Conservation (phyloP, 2,329 filamentous ascomycete species). For the Sporothrix euskadiensis region DNA sequence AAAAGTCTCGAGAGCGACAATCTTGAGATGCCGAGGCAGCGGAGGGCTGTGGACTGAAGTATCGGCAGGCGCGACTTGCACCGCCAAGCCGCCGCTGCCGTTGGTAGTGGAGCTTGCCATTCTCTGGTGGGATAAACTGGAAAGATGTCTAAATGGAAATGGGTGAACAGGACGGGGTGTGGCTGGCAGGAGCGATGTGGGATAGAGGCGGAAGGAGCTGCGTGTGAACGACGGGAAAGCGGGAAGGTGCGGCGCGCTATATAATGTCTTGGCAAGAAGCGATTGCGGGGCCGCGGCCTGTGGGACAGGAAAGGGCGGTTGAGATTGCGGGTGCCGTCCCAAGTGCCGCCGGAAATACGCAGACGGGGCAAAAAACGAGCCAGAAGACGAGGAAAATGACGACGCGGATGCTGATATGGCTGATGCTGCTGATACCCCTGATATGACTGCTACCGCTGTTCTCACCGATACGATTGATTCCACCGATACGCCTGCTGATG, state of each 20-base stretch:
- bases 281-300: not conserved
- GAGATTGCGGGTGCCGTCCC: not conserved
- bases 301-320: not conserved
- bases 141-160: not conserved
- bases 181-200: not conserved
- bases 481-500: not conserved
- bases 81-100: not conserved
- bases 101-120: not conserved
- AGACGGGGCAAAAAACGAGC: not conserved
- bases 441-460: not conserved
- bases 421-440: not conserved
- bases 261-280: not conserved
- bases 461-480: not conserved
- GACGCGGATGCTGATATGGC: not conserved
- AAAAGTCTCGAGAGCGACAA: slow-evolving; percentile 42
- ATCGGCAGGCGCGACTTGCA: not conserved
- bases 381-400: not conserved
- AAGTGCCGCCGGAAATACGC: slow-evolving; percentile 1
- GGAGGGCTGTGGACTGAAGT: slow-evolving; percentile 13
- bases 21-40: slow-evolving; percentile 36
- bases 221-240: not conserved
- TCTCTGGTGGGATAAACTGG: not conserved
- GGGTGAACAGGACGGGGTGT: not conserved
- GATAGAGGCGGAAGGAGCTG: not conserved
- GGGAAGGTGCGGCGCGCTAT: not conserved